Base-by-base conservation (phyloP, 202 grass and related monocot species). In the Hordeum pubiflorum region DNA sequence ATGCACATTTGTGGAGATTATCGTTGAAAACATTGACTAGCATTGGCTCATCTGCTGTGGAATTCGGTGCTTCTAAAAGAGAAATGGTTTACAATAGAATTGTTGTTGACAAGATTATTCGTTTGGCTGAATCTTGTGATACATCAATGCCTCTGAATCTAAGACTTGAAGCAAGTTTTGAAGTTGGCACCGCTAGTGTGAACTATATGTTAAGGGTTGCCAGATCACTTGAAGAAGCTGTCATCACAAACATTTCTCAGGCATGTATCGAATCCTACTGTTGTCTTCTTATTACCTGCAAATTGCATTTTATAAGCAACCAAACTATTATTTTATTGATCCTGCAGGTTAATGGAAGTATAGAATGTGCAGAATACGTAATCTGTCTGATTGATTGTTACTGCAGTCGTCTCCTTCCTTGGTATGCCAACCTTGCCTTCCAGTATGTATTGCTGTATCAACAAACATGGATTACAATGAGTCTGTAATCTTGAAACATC, bases 121-220 rank as follows among this genome's bases (percentile, higher is more conserved):
- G 77, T 84, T 72, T 92, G 56, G 75, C 86, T 93, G 75, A 92
- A 86, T 63, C 38, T 82, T 83, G 78, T 84, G 80, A 77, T 85
- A 70, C 79, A 74, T 61, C 27, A 36, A 83, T 93, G 78, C 79
- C 92, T 77, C 82, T 94, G 41, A 77, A 76, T 50, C 81, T 91
- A 84, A 91, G 87, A 86, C 90, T 94, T 20, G 88, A 88, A 82
- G 90, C 88, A 87, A 75, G 91, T 69, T 93, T 83, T 77, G 90
- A 87, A 88, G 80, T 97, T 86, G 90, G 90, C 77, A 83, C 81
- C 54, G 61, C 89, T 71, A 86, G 79, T 8, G 26, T 69, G 52
- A 85, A 82, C 83, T 86, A 74, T 74, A 89, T 91, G 86, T 77
- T 81, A 82, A 90, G 40, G 81, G 70, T 97, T 85, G 84, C 88